Evolutionary conservation across 257 asterid genomes (phyloP).

Genomic region (Vinca minor): DNA sequence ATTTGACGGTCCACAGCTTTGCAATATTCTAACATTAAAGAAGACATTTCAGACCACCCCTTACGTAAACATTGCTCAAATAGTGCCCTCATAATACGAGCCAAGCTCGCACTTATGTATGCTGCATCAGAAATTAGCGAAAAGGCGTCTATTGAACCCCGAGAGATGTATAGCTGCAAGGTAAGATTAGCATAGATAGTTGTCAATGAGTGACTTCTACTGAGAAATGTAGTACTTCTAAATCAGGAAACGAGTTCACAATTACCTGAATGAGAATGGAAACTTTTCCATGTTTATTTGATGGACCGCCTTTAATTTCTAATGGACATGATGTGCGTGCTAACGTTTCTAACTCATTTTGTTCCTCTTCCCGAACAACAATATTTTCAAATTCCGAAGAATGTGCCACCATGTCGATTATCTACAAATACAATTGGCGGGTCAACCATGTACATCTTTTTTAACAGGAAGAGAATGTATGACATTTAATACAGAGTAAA

Average conservation of each 20-base stretch:
- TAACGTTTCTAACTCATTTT: slow-evolving; percentile 77
- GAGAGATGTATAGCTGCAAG: slow-evolving; percentile 79
- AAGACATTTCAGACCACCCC: slow-evolving; percentile 98
- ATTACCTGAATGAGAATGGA: slow-evolving; percentile 89
- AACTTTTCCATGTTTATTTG: slow-evolving; percentile 88
- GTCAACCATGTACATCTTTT: background rate
- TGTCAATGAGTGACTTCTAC: slow-evolving; percentile 17
- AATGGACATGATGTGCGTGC: slow-evolving; percentile 65
- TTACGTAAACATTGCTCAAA: slow-evolving; percentile 90
- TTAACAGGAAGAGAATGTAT: background rate
- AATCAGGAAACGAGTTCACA: slow-evolving; percentile 17
- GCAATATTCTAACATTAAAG: slow-evolving; percentile 78
- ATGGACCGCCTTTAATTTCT: slow-evolving; percentile 94
- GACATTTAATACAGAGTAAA: background rate
- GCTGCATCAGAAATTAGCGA: slow-evolving; percentile 90
- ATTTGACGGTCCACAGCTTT: slow-evolving; percentile 96
- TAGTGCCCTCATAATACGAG: slow-evolving; percentile 90
- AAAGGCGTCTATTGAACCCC: slow-evolving; percentile 73
- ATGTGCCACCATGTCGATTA: slow-evolving; percentile 91
- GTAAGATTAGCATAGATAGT: slow-evolving; percentile 18
- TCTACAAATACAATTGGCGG: slow-evolving; percentile 35
- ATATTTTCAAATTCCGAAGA: slow-evolving; percentile 97
- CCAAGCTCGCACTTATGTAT: slow-evolving; percentile 91
- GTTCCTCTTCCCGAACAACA: slow-evolving; percentile 90
- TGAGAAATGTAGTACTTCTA: slow-evolving; percentile 12